Conservation (phyloP, 345 rosid genomes). For the Citrus sp. region DNA sequence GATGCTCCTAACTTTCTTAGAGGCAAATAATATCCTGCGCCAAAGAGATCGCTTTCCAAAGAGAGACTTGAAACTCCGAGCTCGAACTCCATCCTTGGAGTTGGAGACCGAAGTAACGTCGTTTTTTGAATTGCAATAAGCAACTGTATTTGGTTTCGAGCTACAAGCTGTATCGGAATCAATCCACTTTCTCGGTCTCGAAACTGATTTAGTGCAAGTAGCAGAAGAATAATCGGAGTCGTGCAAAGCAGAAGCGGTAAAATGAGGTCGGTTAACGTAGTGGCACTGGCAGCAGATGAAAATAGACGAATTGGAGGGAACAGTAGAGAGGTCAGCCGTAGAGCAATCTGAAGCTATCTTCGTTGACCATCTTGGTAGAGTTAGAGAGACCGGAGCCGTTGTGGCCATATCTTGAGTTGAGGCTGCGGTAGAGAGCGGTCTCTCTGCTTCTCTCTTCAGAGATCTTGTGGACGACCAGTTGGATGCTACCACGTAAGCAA, state of each 20-base stretch:
- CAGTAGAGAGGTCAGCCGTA: neutral
- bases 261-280: conserved; percentile 9
- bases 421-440: too few relatives aligned
- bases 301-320: neutral
- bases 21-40: conserved; percentile 39
- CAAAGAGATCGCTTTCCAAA: conserved; percentile 32
- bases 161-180: neutral
- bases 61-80: conserved; percentile 21
- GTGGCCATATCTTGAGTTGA: neutral
- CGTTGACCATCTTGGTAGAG: conserved; percentile 8
- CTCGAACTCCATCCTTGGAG: neutral
- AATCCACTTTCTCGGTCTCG: neutral
- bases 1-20: conserved; percentile 48
- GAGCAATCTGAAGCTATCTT: conserved; percentile 1
- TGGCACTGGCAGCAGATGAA: neutral
- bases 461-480: neutral
- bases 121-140: neutral
- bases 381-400: conserved; percentile 15
- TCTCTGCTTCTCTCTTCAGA: neutral
- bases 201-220: neutral
- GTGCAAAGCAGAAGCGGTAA: neutral
- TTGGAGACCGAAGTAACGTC: conserved; percentile 6
- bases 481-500: neutral
- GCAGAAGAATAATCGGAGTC: conserved; percentile 4
- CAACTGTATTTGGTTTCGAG: neutral